These are phyloP conservation scores for Dipteronia sinensis DNA, from an alignment of 345 rosid genomes.

Conservation along the genomic window DNA sequence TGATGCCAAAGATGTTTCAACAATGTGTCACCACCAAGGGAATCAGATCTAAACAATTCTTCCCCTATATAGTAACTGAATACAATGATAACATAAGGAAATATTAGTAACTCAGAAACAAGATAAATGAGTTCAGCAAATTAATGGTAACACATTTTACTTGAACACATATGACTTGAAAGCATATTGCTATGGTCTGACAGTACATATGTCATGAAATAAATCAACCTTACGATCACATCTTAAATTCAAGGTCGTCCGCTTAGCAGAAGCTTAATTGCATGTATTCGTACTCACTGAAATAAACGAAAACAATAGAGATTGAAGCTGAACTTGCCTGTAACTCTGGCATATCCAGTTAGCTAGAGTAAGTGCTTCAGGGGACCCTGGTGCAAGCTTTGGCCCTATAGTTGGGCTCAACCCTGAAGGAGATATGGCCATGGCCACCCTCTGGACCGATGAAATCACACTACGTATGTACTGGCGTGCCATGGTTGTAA, in stretches of 20 bases:
- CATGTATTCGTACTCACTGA: background rate
- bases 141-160: no score
- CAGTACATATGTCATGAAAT: no score
- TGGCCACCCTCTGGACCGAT: slow-evolving; percentile 94
- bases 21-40: slow-evolving; percentile 53
- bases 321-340: slow-evolving; percentile 40
- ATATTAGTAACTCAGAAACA: slow-evolving; percentile 8
- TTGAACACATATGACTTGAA: no score
- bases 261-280: background rate
- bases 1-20: slow-evolving; percentile 89
- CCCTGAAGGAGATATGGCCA: slow-evolving; percentile 93
- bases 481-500: slow-evolving; percentile 93
- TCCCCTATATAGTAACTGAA: slow-evolving; percentile 72
- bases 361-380: slow-evolving; percentile 90
- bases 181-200: no score
- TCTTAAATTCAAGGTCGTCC: background rate
- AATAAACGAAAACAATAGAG: background rate
- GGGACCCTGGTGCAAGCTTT: slow-evolving; percentile 79
- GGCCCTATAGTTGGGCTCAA: slow-evolving; percentile 64
- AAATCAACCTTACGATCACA: no score
- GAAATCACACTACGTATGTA: slow-evolving; percentile 89
- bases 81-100: slow-evolving; percentile 8
- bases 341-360: slow-evolving; percentile 94
- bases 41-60: slow-evolving; percentile 66
- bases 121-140: background rate